phyloP scores from a whole-genome alignment of 2,329 filamentous ascomycete genomes.

The Amylocarpus encephaloides region DNA sequence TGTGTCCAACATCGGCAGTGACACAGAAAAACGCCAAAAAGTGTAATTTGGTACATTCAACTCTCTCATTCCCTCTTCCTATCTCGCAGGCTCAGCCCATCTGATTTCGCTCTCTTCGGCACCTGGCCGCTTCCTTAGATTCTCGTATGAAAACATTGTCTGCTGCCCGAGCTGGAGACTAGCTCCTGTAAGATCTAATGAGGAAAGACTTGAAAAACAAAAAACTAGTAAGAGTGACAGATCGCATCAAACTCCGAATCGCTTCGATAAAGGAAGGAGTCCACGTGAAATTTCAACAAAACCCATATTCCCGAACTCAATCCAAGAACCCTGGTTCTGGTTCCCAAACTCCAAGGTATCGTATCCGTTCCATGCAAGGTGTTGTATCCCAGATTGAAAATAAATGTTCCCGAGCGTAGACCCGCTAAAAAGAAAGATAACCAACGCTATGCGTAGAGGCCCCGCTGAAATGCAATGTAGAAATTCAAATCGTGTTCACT shows the following conservation, averaged over 20 bases:
- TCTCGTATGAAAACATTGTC: slow-evolving; percentile 12
- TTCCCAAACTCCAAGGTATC: slow-evolving; percentile 29
- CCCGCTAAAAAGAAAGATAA: slow-evolving; percentile 6
- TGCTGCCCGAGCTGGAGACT: slow-evolving; percentile 28
- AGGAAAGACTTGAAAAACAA: slow-evolving; percentile 1
- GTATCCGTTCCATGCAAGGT: slow-evolving; percentile 27
- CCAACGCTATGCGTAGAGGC: slow-evolving; percentile 25
- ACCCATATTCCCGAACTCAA: slow-evolving; percentile 5
- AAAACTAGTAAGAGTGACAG: slow-evolving; percentile 16
- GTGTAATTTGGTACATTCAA: neutral
- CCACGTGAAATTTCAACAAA: slow-evolving; percentile 6
- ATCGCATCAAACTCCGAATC: slow-evolving; percentile 14
- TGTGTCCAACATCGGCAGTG: neutral
- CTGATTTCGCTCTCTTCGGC: neutral
- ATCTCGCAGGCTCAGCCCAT: too few relatives aligned
- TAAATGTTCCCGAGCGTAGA: slow-evolving; percentile 8
- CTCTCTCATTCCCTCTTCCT: neutral
- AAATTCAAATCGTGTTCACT: slow-evolving; percentile 20
- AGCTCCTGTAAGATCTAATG: slow-evolving; percentile 18
- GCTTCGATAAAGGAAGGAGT: slow-evolving; percentile 4
- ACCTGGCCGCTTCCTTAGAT: neutral
- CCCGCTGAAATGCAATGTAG: slow-evolving; percentile 25
- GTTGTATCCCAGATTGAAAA: slow-evolving; percentile 3
- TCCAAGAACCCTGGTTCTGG: slow-evolving; percentile 2
- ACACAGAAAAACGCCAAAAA: neutral